Evolutionary conservation across 2,329 filamentous ascomycete species (phyloP).

Genomic region (Penicillium sp.): DNA sequence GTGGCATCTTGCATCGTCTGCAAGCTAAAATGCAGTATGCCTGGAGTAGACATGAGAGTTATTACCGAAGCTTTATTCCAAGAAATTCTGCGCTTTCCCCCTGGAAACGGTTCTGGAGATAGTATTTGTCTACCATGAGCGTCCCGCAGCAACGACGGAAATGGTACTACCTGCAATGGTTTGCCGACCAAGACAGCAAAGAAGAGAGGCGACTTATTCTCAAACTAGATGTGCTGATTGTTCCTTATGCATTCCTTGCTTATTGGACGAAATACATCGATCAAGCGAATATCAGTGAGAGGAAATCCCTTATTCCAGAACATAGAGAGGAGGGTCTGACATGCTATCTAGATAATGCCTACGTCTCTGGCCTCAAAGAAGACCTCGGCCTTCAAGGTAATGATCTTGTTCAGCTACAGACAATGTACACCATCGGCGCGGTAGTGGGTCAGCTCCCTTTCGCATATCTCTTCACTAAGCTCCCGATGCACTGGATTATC

Average conservation of each 20-base stretch:
- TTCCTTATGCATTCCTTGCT: conserved; percentile 55
- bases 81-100: too few species aligned
- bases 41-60: too few species aligned
- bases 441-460: conserved; percentile 54
- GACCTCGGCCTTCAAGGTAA: conserved; percentile 53
- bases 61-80: too few species aligned
- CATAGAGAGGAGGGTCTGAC: neutral
- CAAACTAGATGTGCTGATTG: conserved; percentile 56
- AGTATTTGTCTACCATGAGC: too few species aligned
- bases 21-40: neutral
- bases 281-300: conserved; percentile 53
- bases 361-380: conserved; percentile 55
- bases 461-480: conserved; percentile 49
- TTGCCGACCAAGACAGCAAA: conserved; percentile 48
- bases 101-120: too few species aligned
- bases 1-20: conserved; percentile 15
- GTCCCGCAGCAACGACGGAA: conserved; percentile 18
- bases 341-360: conserved; percentile 50
- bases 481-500: conserved; percentile 51
- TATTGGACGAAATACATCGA: conserved; percentile 60
- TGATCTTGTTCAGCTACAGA: conserved; percentile 56
- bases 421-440: conserved; percentile 52
- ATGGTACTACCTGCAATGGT: conserved; percentile 45
- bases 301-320: neutral
- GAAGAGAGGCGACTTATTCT: conserved; percentile 53